Conservation (phyloP, 2,329 filamentous ascomycete species). For the Cyanodermella asteris region DNA sequence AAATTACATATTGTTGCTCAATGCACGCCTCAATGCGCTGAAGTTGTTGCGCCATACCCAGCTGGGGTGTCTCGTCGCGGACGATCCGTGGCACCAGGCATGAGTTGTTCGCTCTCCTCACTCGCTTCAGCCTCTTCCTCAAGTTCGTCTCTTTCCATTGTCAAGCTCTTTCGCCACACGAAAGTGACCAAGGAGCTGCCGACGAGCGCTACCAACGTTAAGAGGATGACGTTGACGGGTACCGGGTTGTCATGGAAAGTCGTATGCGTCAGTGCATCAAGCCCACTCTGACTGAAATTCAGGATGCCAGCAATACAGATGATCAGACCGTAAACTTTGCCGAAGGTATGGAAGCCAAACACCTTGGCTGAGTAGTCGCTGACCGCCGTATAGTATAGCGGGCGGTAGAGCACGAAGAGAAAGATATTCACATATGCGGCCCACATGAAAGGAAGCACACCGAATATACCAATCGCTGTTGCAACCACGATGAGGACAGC, state of each 20-base stretch:
- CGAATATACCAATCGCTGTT: conserved; percentile 54
- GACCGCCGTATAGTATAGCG: conserved; percentile 78
- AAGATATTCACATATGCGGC: conserved; percentile 50
- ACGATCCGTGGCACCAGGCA: conserved; percentile 4
- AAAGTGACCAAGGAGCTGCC: conserved; percentile 45
- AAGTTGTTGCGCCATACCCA: no score
- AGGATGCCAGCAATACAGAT: conserved; percentile 68
- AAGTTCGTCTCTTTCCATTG: conserved; percentile 8
- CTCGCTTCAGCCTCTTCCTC: conserved; percentile 9
- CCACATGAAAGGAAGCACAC: conserved; percentile 47
- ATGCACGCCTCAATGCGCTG: no score
- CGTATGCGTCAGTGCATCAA: conserved; percentile 58
- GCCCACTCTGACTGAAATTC: conserved; percentile 62
- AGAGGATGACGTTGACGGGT: conserved; percentile 51
- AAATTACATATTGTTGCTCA: no score
- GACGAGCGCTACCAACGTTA: conserved; percentile 38
- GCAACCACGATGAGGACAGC: conserved; percentile 46
- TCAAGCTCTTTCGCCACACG: conserved; percentile 31
- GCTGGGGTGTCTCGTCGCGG: no score
- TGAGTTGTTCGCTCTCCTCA: conserved; percentile 5
- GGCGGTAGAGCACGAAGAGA: conserved; percentile 67
- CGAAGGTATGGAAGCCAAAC: conserved; percentile 79
- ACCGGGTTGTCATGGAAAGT: conserved; percentile 50
- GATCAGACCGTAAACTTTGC: conserved; percentile 79
- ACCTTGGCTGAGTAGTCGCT: conserved; percentile 75